Conservation (phyloP, 2,329 filamentous ascomycete species). For the Neonectria punicea region DNA sequence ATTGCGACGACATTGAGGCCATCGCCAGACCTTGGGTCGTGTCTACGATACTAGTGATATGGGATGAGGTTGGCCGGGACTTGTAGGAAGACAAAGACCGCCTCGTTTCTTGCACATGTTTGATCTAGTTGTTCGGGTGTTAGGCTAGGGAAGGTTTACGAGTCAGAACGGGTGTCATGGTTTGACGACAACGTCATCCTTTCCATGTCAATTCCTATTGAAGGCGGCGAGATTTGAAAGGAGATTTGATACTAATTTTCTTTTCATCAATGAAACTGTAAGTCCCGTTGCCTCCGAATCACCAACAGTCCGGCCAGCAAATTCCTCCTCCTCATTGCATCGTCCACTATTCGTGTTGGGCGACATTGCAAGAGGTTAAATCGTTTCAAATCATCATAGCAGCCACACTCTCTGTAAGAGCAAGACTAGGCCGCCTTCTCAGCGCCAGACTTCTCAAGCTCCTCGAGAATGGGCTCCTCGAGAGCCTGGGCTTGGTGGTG, state of each 20-base stretch:
- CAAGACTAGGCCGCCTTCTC: slow-evolving; percentile 55
- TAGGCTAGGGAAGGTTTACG: too few relatives aligned
- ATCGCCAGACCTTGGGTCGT: not conserved
- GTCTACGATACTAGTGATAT: too few relatives aligned
- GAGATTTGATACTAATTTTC: not conserved
- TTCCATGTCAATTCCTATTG: too few relatives aligned
- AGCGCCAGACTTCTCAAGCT: slow-evolving; percentile 59
- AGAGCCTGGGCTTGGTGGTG: slow-evolving; percentile 84
- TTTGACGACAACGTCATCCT: not conserved
- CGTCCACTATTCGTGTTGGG: not conserved
- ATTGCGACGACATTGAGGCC: not conserved
- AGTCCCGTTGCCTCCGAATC: not conserved
- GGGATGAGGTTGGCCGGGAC: not conserved
- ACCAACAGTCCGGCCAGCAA: not conserved
- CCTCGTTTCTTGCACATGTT: not conserved
- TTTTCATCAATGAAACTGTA: not conserved
- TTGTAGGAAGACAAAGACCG: not conserved
- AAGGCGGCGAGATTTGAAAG: not conserved
- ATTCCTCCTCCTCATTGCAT: not conserved
- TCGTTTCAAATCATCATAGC: not conserved
- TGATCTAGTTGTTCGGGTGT: not conserved
- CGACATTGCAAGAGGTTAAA: not conserved
- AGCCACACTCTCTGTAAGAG: not conserved
- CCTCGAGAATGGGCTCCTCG: slow-evolving; percentile 79
- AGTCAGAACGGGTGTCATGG: too few relatives aligned